phyloP scores from a whole-genome alignment of 352 stramenopile species.

The Pythium volutum region DNA sequence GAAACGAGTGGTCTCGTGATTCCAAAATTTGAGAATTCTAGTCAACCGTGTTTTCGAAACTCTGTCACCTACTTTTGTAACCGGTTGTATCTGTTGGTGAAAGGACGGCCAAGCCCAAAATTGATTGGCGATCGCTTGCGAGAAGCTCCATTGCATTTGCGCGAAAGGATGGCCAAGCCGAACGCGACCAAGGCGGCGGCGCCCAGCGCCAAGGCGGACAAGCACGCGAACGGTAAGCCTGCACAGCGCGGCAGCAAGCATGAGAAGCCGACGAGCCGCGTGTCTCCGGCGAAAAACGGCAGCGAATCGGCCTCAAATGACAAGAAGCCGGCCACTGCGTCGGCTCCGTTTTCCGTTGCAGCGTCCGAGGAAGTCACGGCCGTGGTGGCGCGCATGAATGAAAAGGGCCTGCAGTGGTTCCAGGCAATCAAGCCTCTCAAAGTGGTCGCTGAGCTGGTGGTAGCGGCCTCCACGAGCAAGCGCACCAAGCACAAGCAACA shows the following conservation, averaged over 20 bases:
- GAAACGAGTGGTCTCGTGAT: no score
- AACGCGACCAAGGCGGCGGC: slow-evolving; percentile 8
- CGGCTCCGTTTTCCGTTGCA: background rate
- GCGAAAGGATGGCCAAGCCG: slow-evolving; percentile 25
- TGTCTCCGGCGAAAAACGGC: slow-evolving; percentile 5
- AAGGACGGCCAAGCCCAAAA: slow-evolving; percentile 23
- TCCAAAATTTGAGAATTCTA: background rate
- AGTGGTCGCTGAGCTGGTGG: background rate
- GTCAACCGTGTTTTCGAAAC: slow-evolving; percentile 9
- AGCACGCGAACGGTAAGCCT: slow-evolving; percentile 5
- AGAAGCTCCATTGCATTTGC: slow-evolving; percentile 2
- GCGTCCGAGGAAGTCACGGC: slow-evolving; percentile 17
- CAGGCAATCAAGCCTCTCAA: slow-evolving; percentile 27
- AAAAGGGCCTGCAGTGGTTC: slow-evolving; percentile 29
- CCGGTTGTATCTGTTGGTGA: slow-evolving; percentile 18
- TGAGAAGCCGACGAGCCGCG: background rate
- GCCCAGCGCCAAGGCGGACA: slow-evolving; percentile 3
- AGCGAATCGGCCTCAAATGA: background rate
- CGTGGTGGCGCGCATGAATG: slow-evolving; percentile 29
- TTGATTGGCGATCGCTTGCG: slow-evolving; percentile 24
- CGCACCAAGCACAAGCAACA: slow-evolving; percentile 26
- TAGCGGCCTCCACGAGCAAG: slow-evolving; percentile 24
- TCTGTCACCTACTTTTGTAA: slow-evolving; percentile 6
- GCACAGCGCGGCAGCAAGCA: slow-evolving; percentile 12
- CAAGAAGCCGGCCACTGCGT: slow-evolving; percentile 1